A percentile compares a stretch with the other conserved stretches of the same genome.
Conservation (phyloP, 2,329 filamentous ascomycete genomes). For the Trichoderma polysporum region DNA sequence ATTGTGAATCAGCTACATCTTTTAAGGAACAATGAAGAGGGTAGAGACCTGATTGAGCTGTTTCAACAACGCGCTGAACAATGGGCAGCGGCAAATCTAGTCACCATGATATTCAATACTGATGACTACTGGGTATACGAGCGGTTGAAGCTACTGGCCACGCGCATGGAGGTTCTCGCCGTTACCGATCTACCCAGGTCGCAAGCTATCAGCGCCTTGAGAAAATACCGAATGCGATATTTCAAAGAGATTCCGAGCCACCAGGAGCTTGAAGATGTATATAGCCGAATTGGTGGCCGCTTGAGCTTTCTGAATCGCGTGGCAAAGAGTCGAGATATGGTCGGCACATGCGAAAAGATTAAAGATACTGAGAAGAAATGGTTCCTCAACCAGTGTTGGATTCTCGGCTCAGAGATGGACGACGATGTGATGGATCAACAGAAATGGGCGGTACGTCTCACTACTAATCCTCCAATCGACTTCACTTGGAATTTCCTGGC, state of each 20-base stretch:
- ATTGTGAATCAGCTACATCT: constrained; percentile 95
- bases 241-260: constrained; percentile 59
- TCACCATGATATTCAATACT: constrained; percentile 91
- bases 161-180: constrained; percentile 89
- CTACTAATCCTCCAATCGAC: not conserved
- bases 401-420: constrained; percentile 74
- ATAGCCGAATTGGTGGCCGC: constrained; percentile 82
- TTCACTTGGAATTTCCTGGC: not conserved
- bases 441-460: constrained; percentile 76
- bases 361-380: constrained; percentile 70
- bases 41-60: constrained; percentile 88
- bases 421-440: constrained; percentile 99
- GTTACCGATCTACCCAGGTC: constrained; percentile 79
- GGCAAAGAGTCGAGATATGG: constrained; percentile 81
- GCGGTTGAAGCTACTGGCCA: constrained; percentile 85
- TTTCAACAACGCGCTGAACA: constrained; percentile 94
- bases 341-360: constrained; percentile 73
- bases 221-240: constrained; percentile 78
- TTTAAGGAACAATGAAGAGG: constrained; percentile 86
- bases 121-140: constrained; percentile 99
- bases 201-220: constrained; percentile 73
- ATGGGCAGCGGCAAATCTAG: constrained; percentile 89
- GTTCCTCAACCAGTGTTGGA: constrained; percentile 75
- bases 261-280: constrained; percentile 70
- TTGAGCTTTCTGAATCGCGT: constrained; percentile 86